phyloP scores from a whole-genome alignment of 768 basidiomycete species.

The Tylopilus cervinicoccineus region DNA sequence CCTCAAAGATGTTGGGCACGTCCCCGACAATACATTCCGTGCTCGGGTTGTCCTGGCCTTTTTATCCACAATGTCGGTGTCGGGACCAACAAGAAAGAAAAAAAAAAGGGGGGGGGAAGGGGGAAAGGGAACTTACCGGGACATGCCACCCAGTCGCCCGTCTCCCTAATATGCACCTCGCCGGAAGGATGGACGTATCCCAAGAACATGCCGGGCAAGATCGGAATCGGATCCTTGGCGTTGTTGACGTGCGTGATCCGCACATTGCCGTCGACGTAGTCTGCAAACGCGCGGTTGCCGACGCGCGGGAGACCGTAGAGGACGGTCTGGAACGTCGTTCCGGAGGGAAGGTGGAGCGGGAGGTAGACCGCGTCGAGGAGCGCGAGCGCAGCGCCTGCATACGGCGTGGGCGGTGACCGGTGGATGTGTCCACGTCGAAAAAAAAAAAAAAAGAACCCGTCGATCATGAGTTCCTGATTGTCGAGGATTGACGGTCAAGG shows the following conservation, averaged over 20 bases:
- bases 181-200: constrained; percentile 39
- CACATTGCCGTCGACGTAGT: constrained; percentile 46
- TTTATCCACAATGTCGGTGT: no score
- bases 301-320: constrained; percentile 36
- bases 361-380: constrained; percentile 36
- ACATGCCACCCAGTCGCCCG: constrained; percentile 49
- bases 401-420: background rate
- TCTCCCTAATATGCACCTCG: constrained; percentile 41
- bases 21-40: constrained; percentile 21
- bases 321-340: constrained; percentile 26
- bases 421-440: no score
- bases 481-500: background rate
- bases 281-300: constrained; percentile 57
- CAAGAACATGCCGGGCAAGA: constrained; percentile 28
- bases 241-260: constrained; percentile 53
- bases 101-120: no score
- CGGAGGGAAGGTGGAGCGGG: constrained; percentile 28
- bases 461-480: background rate
- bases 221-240: constrained; percentile 38
- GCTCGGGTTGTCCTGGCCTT: constrained; percentile 59
- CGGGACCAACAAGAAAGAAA: no score
- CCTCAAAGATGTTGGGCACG: constrained; percentile 38
- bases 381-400: constrained; percentile 30
- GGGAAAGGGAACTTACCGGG: constrained; percentile 41
- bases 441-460: no score